A percentile compares a stretch with the other conserved stretches of the same genome.
Conservation (phyloP, 257 asterid species). For the Echium plantagineum region DNA sequence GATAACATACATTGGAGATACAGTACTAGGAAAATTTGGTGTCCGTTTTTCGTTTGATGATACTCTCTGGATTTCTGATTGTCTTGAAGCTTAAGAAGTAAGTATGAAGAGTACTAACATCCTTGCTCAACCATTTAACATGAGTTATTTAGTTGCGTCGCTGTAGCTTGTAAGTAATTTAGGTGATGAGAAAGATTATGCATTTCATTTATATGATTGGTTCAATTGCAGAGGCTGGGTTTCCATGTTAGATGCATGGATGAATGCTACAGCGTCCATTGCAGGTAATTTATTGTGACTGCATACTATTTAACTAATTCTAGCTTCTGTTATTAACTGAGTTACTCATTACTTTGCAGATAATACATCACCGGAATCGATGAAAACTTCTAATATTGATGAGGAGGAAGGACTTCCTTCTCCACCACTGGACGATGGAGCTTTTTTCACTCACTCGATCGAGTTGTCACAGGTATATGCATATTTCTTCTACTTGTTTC, state of each 20-base stretch:
- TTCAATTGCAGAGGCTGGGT: slow-evolving; percentile 65
- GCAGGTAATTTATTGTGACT: slow-evolving; percentile 32
- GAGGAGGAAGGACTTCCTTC: slow-evolving; percentile 91
- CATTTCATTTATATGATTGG: neutral
- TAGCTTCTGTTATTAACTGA: slow-evolving; percentile 7
- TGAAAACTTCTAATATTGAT: slow-evolving; percentile 44
- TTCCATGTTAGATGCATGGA: slow-evolving; percentile 67
- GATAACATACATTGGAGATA: neutral
- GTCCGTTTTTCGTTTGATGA: neutral
- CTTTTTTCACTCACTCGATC: slow-evolving; percentile 56
- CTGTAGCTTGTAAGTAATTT: neutral
- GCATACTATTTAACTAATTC: neutral
- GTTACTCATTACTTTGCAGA: slow-evolving; percentile 22
- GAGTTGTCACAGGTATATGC: slow-evolving; percentile 61
- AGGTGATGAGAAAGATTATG: neutral
- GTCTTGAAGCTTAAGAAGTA: neutral
- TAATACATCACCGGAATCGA: slow-evolving; percentile 47
- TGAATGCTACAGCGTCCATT: slow-evolving; percentile 37
- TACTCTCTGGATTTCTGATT: neutral
- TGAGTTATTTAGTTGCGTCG: slow-evolving; percentile 2
- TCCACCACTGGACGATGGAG: slow-evolving; percentile 93
- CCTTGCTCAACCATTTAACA: neutral
- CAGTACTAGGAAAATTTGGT: neutral
- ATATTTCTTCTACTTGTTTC: neutral
- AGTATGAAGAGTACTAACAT: too few relatives aligned